A percentile compares a stretch with the other conserved stretches of the same genome.
Evolutionary conservation across 345 rosid species (phyloP).

Genomic region (Melaleuca quinquenervia): DNA sequence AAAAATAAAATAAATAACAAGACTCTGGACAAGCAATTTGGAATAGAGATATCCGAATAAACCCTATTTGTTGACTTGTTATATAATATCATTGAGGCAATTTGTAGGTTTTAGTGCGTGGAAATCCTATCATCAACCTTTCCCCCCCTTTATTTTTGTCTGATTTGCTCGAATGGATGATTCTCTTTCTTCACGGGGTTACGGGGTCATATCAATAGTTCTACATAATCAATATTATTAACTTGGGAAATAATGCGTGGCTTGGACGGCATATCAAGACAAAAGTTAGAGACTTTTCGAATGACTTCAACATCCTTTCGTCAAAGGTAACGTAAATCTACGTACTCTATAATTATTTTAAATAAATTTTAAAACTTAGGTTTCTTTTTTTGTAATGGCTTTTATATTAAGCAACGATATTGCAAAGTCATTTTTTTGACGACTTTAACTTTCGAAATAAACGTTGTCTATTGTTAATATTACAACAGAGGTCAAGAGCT

Average conservation of each 20-base stretch:
- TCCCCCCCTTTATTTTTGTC: background rate
- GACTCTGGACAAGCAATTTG: background rate
- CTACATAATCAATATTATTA: background rate
- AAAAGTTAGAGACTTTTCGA: background rate
- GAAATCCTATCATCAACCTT: background rate
- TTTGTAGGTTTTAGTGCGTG: background rate
- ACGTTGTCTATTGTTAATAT: background rate
- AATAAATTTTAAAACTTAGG: background rate
- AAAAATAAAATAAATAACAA: background rate
- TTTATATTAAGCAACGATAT: background rate
- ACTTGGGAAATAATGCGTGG: background rate
- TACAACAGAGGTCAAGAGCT: background rate
- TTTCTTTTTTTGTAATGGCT: background rate
- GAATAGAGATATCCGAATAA: background rate
- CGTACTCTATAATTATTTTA: background rate
- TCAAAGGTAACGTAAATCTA: background rate
- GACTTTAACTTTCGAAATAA: background rate
- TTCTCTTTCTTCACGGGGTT: background rate
- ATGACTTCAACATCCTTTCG: background rate
- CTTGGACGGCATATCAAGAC: background rate
- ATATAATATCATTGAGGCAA: background rate
- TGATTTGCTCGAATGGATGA: background rate
- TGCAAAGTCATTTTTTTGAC: background rate
- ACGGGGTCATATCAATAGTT: background rate
- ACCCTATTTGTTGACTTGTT: background rate